A percentile compares a stretch with the other conserved stretches of the same genome.
Evolutionary conservation across 257 asterid genomes (phyloP).

Genomic region (Thymus quinquecostatus): DNA sequence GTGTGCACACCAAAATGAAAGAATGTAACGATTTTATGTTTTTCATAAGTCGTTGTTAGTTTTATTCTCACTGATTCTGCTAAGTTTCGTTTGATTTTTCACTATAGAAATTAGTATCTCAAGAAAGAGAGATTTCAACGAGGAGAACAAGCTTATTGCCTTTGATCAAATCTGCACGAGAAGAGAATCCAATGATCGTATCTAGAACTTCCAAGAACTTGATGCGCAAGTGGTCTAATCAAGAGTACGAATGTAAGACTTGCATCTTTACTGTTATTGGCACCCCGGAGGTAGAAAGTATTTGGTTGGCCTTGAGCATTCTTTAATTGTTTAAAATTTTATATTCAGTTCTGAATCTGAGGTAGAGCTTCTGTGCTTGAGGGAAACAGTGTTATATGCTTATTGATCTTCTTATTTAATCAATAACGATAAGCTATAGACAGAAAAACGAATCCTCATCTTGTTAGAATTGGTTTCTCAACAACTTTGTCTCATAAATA

Average conservation of each 20-base stretch:
- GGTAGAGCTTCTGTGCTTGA: not conserved
- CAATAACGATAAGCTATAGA: not conserved
- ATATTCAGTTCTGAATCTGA: conserved; percentile 16
- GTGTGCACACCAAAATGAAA: not conserved
- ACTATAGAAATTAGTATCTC: conserved; percentile 70
- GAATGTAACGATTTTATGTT: not conserved
- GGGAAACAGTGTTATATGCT: not conserved
- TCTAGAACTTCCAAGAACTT: conserved; percentile 67
- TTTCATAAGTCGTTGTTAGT: conserved; percentile 23
- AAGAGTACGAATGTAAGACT: conserved; percentile 76
- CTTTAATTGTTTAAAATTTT: conserved; percentile 21
- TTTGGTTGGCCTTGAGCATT: conserved; percentile 3
- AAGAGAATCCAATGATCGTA: conserved; percentile 63
- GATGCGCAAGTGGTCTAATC: conserved; percentile 72
- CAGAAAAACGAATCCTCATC: conserved; percentile 8
- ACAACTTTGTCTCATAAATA: conserved; percentile 41
- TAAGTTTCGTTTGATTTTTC: conserved; percentile 25
- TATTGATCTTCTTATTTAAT: not conserved
- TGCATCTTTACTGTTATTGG: conserved; percentile 26
- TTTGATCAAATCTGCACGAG: conserved; percentile 57
- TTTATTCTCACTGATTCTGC: conserved; percentile 31
- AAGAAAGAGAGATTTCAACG: conserved; percentile 80
- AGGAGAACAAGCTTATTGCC: conserved; percentile 66
- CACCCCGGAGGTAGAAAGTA: not conserved
- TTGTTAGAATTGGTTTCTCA: conserved; percentile 18